Base-by-base conservation (phyloP, 2,329 filamentous ascomycete genomes). In the Ophiostoma sp. region DNA sequence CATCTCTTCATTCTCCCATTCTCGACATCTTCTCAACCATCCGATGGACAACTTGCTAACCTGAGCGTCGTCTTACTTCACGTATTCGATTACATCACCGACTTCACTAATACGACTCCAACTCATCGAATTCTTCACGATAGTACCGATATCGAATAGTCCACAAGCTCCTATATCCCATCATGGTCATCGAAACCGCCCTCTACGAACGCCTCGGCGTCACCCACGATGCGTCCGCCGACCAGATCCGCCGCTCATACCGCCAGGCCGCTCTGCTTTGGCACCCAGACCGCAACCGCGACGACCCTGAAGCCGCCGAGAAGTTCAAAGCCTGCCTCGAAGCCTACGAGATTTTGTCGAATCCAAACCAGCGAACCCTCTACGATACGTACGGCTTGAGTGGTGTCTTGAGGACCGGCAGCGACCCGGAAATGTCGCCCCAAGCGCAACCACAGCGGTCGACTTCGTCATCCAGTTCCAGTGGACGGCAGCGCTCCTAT, bases 271-370 rank as follows among this genome's bases (percentile, higher is more conserved):
- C 95, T 64, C 84, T 98, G 81, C 97, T 95, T 84, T 94, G 90
- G 83, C 96, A 99, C 81, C 96, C 96, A 8, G 96, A 99, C 86
- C 98, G 98, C 87, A 98, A 98, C 87, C 95, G 94, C 83, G 91
- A 97, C 83, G 94, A 95, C 78, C 91, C 94, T 45, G 85, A 90
- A 72, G 93, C 95, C 12, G 87, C 89, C 75, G 95, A 98, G 81
- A 97, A 95, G 83, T 99, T 99, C 87, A 98, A 98, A 85, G 95
- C 98, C 82, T 93, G 94, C 76, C 97, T 94, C 1, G 94, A 98
- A 84, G 96, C 96, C 74, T 99, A 98, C 85, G 96, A 99, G 84
- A 97, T 99, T 78, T 90, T 99, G 2, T 97, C 94, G 75, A 95
- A 98, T 79, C 95, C 95, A 74, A 94, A 98, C 81, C 98, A 98